Base-by-base conservation (phyloP, 2,329 filamentous ascomycete genomes). In the Aspergillus japonicus region DNA sequence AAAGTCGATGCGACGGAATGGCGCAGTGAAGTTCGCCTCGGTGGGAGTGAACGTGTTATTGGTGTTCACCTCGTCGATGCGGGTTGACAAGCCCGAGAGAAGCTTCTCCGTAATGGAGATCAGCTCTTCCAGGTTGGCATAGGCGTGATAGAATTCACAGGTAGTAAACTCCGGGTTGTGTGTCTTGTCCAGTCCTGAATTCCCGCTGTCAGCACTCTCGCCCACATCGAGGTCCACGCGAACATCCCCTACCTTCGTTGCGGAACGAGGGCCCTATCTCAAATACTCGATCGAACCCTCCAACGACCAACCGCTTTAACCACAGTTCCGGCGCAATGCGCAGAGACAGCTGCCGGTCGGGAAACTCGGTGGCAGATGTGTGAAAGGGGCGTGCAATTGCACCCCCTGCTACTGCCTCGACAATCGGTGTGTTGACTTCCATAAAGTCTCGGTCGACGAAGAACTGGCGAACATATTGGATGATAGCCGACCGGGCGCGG, bases 81-180 rank as follows among this genome's bases (percentile, higher is more conserved):
- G 81, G 16, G 75, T 68, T 10, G 85, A 83, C 16, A 93, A 80
- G 19, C 83, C 81, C 35, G 73, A 79, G 33, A 97, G 76, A 51
- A 98, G 77, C 14, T 82, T 79, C 73, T 95, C 90, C 0, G 94
- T 98, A 72, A 87, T 85, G 21, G 76, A 72, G 70, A 96, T 92
- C 54, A 98, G 80, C 47, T 90, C 85, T 39, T 87, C 80, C 0
- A 97, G 83, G 64, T 89, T 90, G 61, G 89, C 87, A 69, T 93
- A 96, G 2, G 93, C 89, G 62, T 90, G 88, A 77, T 99, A 99
- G 78, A 96, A 98, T 77, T 99, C 95, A 80, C 94, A 98, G 61
- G 91, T 98, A 49, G 91, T 95, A 77, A 98, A 99, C 73, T 99
- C 95, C 0, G 95, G 94, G 71, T 99, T 99, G 74, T 99, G 95